These are phyloP conservation scores for Trametes cubensis DNA, from an alignment of 768 basidiomycete genomes.

Conservation along the genomic window DNA sequence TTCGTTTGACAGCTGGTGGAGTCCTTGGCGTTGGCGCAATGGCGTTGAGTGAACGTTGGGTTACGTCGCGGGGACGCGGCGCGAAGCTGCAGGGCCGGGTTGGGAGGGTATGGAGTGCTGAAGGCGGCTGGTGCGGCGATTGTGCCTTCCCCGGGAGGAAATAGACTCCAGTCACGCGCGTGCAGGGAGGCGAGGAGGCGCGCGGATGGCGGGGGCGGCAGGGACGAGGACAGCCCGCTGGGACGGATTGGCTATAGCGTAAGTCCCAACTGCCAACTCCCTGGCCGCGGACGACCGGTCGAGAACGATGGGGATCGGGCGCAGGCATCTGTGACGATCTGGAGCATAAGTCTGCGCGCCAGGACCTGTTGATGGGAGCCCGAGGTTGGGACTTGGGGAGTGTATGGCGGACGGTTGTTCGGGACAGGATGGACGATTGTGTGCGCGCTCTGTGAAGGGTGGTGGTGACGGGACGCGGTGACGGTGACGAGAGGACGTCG, in stretches of 20 bases:
- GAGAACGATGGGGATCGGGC: slow-evolving; percentile 1
- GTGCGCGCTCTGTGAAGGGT: not conserved
- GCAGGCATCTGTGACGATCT: not conserved
- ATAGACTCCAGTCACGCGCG: not conserved
- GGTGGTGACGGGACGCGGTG: not conserved
- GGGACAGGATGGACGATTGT: not conserved
- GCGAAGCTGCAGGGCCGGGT: not conserved
- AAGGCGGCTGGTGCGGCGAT: slow-evolving; percentile 11
- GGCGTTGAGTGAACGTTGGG: too few relatives aligned
- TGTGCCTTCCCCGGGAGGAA: slow-evolving; percentile 8
- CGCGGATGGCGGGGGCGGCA: not conserved
- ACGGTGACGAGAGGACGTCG: not conserved
- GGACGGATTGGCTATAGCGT: not conserved
- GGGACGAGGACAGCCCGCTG: not conserved
- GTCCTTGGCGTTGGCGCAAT: too few relatives aligned
- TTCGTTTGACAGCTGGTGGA: too few relatives aligned
- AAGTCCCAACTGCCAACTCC: not conserved
- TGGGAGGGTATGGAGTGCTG: not conserved
- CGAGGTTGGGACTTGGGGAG: too few relatives aligned
- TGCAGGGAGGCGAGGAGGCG: not conserved
- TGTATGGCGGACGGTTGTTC: not conserved
- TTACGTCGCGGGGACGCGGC: not conserved
- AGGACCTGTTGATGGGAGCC: not conserved
- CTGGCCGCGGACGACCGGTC: not conserved
- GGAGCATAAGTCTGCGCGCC: not conserved